Evolutionary conservation across 768 basidiomycete species (phyloP).

Genomic region (Xanthoconium stramineum): DNA sequence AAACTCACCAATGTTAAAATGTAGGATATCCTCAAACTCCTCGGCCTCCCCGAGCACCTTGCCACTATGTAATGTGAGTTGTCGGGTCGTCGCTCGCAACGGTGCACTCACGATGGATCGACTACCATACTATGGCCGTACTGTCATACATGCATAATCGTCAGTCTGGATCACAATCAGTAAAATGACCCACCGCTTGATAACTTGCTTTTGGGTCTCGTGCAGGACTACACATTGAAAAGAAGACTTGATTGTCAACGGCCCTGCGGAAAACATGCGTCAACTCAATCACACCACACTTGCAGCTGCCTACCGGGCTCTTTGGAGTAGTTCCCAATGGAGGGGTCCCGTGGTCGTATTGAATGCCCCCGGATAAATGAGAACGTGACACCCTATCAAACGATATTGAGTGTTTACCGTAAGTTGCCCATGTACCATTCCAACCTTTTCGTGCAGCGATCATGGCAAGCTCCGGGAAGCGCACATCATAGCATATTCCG

Average conservation of each 20-base stretch:
- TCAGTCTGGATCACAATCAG: neutral
- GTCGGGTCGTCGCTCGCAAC: neutral
- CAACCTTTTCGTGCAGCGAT: constrained; percentile 82
- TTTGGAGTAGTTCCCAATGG: constrained; percentile 92
- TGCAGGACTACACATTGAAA: constrained; percentile 95
- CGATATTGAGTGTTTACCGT: neutral
- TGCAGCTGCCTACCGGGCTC: constrained; percentile 55
- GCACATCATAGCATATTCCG: constrained; percentile 94
- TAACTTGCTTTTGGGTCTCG: constrained; percentile 78
- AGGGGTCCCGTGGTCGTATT: constrained; percentile 93
- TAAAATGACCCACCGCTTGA: constrained; percentile 64
- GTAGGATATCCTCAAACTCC: constrained; percentile 76
- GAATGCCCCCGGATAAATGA: constrained; percentile 94
- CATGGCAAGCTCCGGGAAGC: constrained; percentile 93
- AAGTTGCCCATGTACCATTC: constrained; percentile 6
- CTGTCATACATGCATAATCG: constrained; percentile 34
- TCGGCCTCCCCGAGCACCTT: constrained; percentile 68
- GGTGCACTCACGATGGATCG: constrained; percentile 71
- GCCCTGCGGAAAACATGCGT: constrained; percentile 52
- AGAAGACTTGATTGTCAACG: constrained; percentile 94
- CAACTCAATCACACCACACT: neutral
- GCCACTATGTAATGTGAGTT: constrained; percentile 50
- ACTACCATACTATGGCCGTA: constrained; percentile 91
- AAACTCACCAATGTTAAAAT: constrained; percentile 74
- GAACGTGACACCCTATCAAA: constrained; percentile 70